Percentiles rank a stretch among this genome's conserved stretches.
Conservation (phyloP, 1,284 basidiomycete species). For the Cystobasidium sp. region DNA sequence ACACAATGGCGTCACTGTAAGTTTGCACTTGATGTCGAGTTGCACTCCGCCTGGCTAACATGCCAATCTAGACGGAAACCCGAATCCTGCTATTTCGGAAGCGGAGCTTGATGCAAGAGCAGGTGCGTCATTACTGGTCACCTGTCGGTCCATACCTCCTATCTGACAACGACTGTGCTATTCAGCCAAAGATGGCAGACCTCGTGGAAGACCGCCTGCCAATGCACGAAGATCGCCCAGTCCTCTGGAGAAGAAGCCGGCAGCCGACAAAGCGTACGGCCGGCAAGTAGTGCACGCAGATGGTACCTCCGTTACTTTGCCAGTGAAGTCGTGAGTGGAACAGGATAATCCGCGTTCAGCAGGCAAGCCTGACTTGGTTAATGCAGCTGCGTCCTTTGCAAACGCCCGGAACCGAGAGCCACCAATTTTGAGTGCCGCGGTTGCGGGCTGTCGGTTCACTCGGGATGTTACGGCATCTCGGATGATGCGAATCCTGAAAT, state of each 20-base stretch:
- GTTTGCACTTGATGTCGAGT: neutral
- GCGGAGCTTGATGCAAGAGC: slow-evolving; percentile 8
- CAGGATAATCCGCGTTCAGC: neutral
- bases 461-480: slow-evolving; percentile 50
- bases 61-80: slow-evolving; percentile 48
- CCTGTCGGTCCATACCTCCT: neutral
- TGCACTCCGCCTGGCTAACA: neutral
- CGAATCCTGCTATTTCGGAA: slow-evolving; percentile 1
- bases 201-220: neutral
- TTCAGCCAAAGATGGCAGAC: slow-evolving; percentile 26
- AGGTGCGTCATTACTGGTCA: neutral
- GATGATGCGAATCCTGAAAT: slow-evolving; percentile 44
- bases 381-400: slow-evolving; percentile 48
- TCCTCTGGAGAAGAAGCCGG: neutral
- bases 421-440: slow-evolving; percentile 48
- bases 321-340: slow-evolving; percentile 21
- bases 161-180: neutral
- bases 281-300: slow-evolving; percentile 3
- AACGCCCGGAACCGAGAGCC: slow-evolving; percentile 49
- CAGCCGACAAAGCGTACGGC: neutral
- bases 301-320: neutral
- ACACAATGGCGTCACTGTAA: slow-evolving; percentile 52
- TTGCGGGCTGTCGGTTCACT: slow-evolving; percentile 49
- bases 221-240: neutral
- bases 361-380: neutral